Evolutionary conservation across 164 flowering plant species (phyloP).

Genomic region (Macadamia tetraphylla): DNA sequence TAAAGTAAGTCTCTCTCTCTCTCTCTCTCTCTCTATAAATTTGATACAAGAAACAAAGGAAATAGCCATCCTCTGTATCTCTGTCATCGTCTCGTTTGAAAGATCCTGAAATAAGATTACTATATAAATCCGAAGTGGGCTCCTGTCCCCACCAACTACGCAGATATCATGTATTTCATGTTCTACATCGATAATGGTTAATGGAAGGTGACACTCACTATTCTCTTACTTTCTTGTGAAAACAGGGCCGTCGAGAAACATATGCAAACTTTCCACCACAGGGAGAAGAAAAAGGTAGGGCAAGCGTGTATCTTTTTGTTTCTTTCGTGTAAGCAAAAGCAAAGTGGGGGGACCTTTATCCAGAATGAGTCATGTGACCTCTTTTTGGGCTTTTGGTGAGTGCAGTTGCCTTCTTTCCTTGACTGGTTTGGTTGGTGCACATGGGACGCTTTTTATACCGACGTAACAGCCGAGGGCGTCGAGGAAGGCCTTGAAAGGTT

Average conservation of each 20-base stretch:
- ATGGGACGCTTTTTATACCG: constrained; percentile 99
- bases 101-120: too few relatives aligned
- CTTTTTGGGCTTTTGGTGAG: neutral
- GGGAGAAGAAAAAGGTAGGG: constrained; percentile 85
- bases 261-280: constrained; percentile 74
- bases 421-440: constrained; percentile 99
- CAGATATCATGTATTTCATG: too few relatives aligned
- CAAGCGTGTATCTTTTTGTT: neutral
- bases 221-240: constrained; percentile 8
- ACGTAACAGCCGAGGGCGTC: constrained; percentile 96
- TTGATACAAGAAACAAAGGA: too few relatives aligned
- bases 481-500: constrained; percentile 83
- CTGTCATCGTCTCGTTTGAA: too few relatives aligned
- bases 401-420: constrained; percentile 75
- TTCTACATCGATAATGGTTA: too few relatives aligned
- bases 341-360: neutral
- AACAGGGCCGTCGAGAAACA: constrained; percentile 82
- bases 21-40: too few relatives aligned
- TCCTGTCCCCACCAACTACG: too few relatives aligned
- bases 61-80: too few relatives aligned
- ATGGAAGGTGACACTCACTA: neutral
- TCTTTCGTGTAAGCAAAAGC: too few relatives aligned
- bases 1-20: constrained; percentile 44
- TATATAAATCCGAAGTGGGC: too few relatives aligned
- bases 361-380: too few relatives aligned